Base-by-base conservation (phyloP, 2,329 filamentous ascomycete genomes). In the Aspergillus clavatus region DNA sequence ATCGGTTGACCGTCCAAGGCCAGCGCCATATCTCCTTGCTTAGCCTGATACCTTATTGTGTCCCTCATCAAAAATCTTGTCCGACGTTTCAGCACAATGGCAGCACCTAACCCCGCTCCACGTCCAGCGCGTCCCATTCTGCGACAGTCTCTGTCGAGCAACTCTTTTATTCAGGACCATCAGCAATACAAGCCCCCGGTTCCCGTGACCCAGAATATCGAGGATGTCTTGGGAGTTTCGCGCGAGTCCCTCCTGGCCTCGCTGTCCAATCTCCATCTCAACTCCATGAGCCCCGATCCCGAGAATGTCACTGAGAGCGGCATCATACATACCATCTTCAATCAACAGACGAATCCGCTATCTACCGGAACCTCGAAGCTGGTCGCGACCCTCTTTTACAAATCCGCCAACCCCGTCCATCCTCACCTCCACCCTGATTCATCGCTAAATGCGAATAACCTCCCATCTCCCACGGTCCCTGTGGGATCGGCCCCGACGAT, bases 341-440 rank as follows among this genome's bases (percentile, higher is more conserved):
- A 71, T 42, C 63, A 65, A 33, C 66, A 69, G 8, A 61, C 64
- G 24, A 65, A 67, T 40, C 59, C 63, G 18, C 61, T 71, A 21
- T 64, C 64, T 4, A 61, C 59, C 40, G 70, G 68, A 40, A 68
- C 69, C 6, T 59, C 67, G 26, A 69, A 72, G 47, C 47, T 74
- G 35, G 70, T 75, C 45, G 72, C 72, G 12, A 75, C 72, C 8
- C 67, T 75, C 42, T 74, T 69, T 66, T 75, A 75, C 62, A 74
- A 73, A 52, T 67, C 70, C 26, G 57, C 60, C 14, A 56, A 65
- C 28, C 69, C 70, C 19, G 53, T 70, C 14, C 69, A 73, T 52
- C 65, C 70, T 36, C 69, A 73, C 59, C 61, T 71, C 26, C 75
- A 77, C 51, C 70, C 74, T 43, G 74, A 77, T 52, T 64, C 69